Evolutionary conservation across 2,329 filamentous ascomycete species (phyloP).

Genomic region (Verticillium longisporum): DNA sequence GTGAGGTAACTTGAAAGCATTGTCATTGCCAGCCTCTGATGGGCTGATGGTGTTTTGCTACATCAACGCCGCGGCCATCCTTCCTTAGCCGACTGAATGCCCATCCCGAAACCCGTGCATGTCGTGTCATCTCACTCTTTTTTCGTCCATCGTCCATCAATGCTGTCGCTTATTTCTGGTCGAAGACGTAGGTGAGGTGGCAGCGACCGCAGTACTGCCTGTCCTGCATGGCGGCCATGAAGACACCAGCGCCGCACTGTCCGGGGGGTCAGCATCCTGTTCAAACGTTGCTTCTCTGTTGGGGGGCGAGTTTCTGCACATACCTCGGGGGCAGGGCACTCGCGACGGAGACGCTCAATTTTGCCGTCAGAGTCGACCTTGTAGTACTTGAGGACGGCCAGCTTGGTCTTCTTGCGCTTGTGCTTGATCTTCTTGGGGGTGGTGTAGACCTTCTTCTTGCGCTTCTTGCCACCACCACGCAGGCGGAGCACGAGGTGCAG

Average conservation of each 20-base stretch:
- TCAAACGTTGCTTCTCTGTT: fast-evolving
- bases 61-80: slow-evolving; percentile 34
- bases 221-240: slow-evolving; percentile 99
- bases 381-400: slow-evolving; percentile 99
- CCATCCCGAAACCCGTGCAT: neutral
- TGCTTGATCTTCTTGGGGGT: slow-evolving; percentile 99
- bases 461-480: slow-evolving; percentile 98
- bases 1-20: slow-evolving; percentile 4
- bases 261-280: slow-evolving; percentile 23
- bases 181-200: slow-evolving; percentile 68
- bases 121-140: slow-evolving; percentile 1
- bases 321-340: slow-evolving; percentile 89
- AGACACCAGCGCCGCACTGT: slow-evolving; percentile 98
- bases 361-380: slow-evolving; percentile 99
- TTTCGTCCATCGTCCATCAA: slow-evolving; percentile 5
- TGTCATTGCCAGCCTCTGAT: slow-evolving; percentile 16
- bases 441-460: slow-evolving; percentile 99
- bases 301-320: slow-evolving; percentile 28
- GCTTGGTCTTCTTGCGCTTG: slow-evolving; percentile 99
- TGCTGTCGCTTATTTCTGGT: slow-evolving; percentile 48
- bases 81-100: slow-evolving; percentile 16
- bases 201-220: slow-evolving; percentile 89
- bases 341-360: slow-evolving; percentile 97
- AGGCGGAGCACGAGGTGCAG: slow-evolving; percentile 97
- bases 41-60: slow-evolving; percentile 32